Evolutionary conservation across 352 stramenopile species (phyloP).

Genomic region (Halophytophthora polymorphica): DNA sequence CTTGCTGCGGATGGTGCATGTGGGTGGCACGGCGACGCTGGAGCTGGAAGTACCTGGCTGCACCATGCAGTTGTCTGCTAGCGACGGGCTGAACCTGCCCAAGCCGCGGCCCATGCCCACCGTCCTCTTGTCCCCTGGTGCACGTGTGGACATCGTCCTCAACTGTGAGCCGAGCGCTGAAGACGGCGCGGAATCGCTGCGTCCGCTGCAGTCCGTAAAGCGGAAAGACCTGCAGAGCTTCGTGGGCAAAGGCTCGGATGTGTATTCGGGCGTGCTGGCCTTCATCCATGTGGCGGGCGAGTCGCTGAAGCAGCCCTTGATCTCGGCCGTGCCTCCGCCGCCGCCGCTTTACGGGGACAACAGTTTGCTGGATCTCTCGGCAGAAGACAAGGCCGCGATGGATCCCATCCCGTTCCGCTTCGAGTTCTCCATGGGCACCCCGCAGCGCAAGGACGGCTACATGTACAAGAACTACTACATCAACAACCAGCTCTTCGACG

Average conservation of each 20-base stretch:
- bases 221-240: slow-evolving; percentile 37
- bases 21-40: slow-evolving; percentile 44
- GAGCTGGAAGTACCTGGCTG: slow-evolving; percentile 63
- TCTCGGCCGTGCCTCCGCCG: slow-evolving; percentile 30
- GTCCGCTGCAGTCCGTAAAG: slow-evolving; percentile 54
- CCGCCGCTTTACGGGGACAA: slow-evolving; percentile 41
- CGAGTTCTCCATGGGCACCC: slow-evolving; percentile 52
- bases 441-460: slow-evolving; percentile 51
- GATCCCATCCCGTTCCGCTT: slow-evolving; percentile 42
- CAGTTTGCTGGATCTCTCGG: slow-evolving; percentile 35
- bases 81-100: slow-evolving; percentile 56
- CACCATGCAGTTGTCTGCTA: slow-evolving; percentile 45
- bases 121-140: slow-evolving; percentile 56
- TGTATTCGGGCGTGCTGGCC: slow-evolving; percentile 53
- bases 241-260: slow-evolving; percentile 51
- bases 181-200: slow-evolving; percentile 29
- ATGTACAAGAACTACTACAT: slow-evolving; percentile 76
- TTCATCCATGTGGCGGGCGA: slow-evolving; percentile 57
- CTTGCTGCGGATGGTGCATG: slow-evolving; percentile 62
- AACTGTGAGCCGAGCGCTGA: slow-evolving; percentile 41
- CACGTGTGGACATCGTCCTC: slow-evolving; percentile 54
- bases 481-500: slow-evolving; percentile 58
- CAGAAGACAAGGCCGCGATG: slow-evolving; percentile 28
- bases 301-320: slow-evolving; percentile 23
- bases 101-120: slow-evolving; percentile 33